A percentile compares a stretch with the other conserved stretches of the same genome.
Conservation (phyloP, 169 alveolate genomes). For the Plasmodium billcollinsi region DNA sequence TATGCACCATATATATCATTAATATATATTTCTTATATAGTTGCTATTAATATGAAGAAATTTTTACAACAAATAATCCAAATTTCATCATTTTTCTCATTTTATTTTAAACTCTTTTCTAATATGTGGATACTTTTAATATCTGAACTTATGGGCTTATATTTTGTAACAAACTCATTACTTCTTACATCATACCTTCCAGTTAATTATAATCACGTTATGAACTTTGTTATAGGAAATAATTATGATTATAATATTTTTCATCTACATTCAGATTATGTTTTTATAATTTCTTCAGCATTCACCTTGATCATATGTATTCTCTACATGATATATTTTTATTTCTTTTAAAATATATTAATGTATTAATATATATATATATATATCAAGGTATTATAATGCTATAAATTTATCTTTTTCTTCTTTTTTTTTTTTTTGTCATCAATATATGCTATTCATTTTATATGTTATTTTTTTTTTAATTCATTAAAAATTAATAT, state of each 20-base stretch:
- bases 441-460: constrained; percentile 1
- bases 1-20: constrained; percentile 74
- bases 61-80: constrained; percentile 72
- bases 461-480: not conserved
- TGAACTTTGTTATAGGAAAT: constrained; percentile 52
- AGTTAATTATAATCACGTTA: constrained; percentile 59
- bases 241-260: constrained; percentile 67
- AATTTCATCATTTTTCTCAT: constrained; percentile 54
- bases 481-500: constrained; percentile 3
- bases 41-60: constrained; percentile 69
- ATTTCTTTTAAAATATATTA: constrained; percentile 21
- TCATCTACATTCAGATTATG: constrained; percentile 72
- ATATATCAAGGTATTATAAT: not conserved
- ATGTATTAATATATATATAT: not conserved
- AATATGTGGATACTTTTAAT: constrained; percentile 70
- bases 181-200: constrained; percentile 69
- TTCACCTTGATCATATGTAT: constrained; percentile 43
- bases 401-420: not conserved
- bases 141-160: constrained; percentile 68
- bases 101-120: constrained; percentile 61
- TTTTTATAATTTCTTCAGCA: constrained; percentile 46
- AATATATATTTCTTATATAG: constrained; percentile 56
- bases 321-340: constrained; percentile 53
- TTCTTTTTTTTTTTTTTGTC: not conserved
- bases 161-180: constrained; percentile 65